These are phyloP conservation scores for Lentinula sp. DNA, from an alignment of 768 basidiomycete genomes.

Conservation along the genomic window DNA sequence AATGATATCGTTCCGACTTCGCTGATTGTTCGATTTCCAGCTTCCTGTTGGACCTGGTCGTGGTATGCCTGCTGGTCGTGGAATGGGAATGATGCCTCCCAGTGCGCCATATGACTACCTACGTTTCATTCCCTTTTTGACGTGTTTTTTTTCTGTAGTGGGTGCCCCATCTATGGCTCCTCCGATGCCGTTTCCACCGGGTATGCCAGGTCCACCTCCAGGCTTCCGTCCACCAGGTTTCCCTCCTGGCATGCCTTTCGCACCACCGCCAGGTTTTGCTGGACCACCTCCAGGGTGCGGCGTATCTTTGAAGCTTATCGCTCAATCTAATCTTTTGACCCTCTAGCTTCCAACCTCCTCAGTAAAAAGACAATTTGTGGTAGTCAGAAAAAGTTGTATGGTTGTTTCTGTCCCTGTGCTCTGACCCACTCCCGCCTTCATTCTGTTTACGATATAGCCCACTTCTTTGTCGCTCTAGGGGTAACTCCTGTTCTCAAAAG, in stretches of 20 bases:
- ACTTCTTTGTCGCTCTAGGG: background rate
- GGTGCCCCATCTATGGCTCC: constrained; percentile 57
- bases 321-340: constrained; percentile 12
- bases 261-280: constrained; percentile 75
- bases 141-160: constrained; percentile 31
- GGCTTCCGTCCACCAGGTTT: constrained; percentile 83
- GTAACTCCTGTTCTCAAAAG: background rate
- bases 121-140: constrained; percentile 10
- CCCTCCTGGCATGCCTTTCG: constrained; percentile 75
- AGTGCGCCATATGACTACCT: constrained; percentile 35
- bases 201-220: constrained; percentile 83
- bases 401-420: background rate
- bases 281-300: constrained; percentile 82
- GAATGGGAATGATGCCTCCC: constrained; percentile 93
- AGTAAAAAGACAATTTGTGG: constrained; percentile 15
- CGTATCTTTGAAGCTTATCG: background rate
- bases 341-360: constrained; percentile 46
- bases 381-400: background rate
- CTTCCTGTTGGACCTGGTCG: constrained; percentile 86
- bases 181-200: constrained; percentile 66
- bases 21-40: constrained; percentile 32
- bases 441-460: background rate
- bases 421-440: no score
- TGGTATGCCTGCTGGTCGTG: constrained; percentile 93
- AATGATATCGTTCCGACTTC: background rate